Base-by-base conservation (phyloP, 78 protist genomes). In the Dictyostelium purpureum region DNA sequence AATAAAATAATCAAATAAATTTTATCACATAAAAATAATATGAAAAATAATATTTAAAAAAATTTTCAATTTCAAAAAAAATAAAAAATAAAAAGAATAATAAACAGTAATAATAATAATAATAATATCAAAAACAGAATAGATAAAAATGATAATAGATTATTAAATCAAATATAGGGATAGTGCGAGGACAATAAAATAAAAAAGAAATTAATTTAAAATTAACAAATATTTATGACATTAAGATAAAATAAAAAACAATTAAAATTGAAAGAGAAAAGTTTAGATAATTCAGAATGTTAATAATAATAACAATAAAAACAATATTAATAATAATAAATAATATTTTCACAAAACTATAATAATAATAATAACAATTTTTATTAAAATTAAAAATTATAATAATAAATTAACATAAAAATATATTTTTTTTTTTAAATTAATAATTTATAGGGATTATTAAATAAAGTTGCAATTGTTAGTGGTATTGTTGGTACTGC, bases 401-500 rank as follows among this genome's bases (percentile, higher is more conserved):
- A 33, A 43, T 7, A 75, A 75, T 1, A 75, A 14, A 2, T 2
- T 4, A 37, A 35, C 35, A 76, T 10, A 26, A 45, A 42, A 6
- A 71, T 19, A 21, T 26, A 19, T 59, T 59, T 59, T 10, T 10
- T 16, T 21, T 26, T 26, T 59, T 59, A 28, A 24, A 24, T 12
- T 18, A 49, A 18, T 49, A 49, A 6, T 18, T 9, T 52, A 31
- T 33, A 52, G 52, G 57, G 33, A 52, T 52, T 49, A 54, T 76
- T 47, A 76, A 42, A 43, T 79, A 79, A 75, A 75, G 47, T 75
- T 51, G 66, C 81, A 35, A 19, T 57, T 40, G 47, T 57, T 77
- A 63, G 85, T 57, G 89, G 69, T 52, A 5, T n/a, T 26, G 38
- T 43, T n/a, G 77, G 77, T 18, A 54, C 56, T 40, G 61, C 54